A percentile compares a stretch with the other conserved stretches of the same genome.
Conservation (phyloP, 2,329 filamentous ascomycete genomes). For the Lomentospora prolificans region DNA sequence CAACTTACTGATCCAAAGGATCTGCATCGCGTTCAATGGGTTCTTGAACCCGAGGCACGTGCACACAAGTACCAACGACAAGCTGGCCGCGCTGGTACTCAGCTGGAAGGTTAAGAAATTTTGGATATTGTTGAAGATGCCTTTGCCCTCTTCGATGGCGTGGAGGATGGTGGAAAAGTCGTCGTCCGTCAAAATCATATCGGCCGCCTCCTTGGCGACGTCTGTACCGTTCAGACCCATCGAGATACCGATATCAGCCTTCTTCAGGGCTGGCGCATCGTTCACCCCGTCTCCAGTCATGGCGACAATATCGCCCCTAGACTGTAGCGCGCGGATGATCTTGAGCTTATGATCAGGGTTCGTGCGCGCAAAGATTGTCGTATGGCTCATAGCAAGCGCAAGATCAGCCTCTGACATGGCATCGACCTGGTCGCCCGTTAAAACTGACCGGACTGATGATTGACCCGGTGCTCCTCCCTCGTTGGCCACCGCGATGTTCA, state of each 20-base stretch:
- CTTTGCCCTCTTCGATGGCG: slow-evolving; percentile 97
- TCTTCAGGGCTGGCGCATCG: slow-evolving; percentile 91
- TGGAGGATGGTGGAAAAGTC: slow-evolving; percentile 86
- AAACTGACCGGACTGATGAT: slow-evolving; percentile 57
- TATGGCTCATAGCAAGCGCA: slow-evolving; percentile 72
- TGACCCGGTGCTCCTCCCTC: slow-evolving; percentile 38
- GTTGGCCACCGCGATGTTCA: slow-evolving; percentile 58
- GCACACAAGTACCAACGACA: slow-evolving; percentile 85
- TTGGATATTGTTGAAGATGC: slow-evolving; percentile 99
- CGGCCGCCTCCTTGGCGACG: slow-evolving; percentile 91
- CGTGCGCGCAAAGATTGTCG: slow-evolving; percentile 90
- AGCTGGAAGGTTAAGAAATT: slow-evolving; percentile 99
- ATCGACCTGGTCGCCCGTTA: slow-evolving; percentile 88
- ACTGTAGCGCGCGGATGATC: slow-evolving; percentile 84
- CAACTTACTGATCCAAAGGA: slow-evolving; percentile 93
- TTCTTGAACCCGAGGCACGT: slow-evolving; percentile 90
- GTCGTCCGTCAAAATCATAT: slow-evolving; percentile 86
- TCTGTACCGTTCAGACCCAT: slow-evolving; percentile 95
- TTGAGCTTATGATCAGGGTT: slow-evolving; percentile 98
- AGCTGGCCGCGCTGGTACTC: slow-evolving; percentile 87
- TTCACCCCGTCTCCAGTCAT: slow-evolving; percentile 99
- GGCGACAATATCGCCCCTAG: slow-evolving; percentile 89
- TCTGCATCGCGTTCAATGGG: slow-evolving; percentile 97
- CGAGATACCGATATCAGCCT: slow-evolving; percentile 93
- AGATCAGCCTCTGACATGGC: slow-evolving; percentile 80